These are phyloP conservation scores for Solanum pimpinellifolium DNA, from an alignment of 257 asterid genomes.

Conservation along the genomic window DNA sequence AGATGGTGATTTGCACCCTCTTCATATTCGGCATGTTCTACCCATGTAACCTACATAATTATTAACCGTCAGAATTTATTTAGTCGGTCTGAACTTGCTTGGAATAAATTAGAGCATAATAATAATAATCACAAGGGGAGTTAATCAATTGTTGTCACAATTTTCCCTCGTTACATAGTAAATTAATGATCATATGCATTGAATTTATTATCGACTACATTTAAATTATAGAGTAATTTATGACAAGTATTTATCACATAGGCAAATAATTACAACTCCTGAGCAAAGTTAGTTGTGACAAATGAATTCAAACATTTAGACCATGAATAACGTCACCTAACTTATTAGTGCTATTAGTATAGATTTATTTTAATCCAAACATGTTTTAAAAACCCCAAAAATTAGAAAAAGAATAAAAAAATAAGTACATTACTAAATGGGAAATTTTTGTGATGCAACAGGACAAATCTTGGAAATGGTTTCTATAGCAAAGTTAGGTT, in stretches of 20 bases:
- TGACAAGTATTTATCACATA: background rate
- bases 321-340: background rate
- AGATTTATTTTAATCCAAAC: background rate
- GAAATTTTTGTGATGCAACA: background rate
- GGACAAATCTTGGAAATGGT: constrained; percentile 6
- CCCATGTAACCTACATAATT: constrained; percentile 66
- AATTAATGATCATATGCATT: background rate
- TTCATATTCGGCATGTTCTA: constrained; percentile 88
- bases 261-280: background rate
- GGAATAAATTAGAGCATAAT: background rate
- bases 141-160: background rate
- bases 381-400: background rate
- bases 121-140: background rate
- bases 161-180: background rate
- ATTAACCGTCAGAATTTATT: background rate
- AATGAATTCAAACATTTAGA: background rate
- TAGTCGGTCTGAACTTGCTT: background rate
- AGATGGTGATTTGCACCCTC: constrained; percentile 59
- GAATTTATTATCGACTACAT: background rate
- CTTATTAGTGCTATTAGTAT: background rate
- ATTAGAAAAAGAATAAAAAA: no score
- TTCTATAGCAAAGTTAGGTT: background rate
- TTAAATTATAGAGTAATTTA: background rate
- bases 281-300: background rate
- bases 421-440: background rate